A percentile compares a stretch with the other conserved stretches of the same genome.
Evolutionary conservation across 805 yeast genomes (phyloP).

Genomic region (Ogataea populi-albae): DNA sequence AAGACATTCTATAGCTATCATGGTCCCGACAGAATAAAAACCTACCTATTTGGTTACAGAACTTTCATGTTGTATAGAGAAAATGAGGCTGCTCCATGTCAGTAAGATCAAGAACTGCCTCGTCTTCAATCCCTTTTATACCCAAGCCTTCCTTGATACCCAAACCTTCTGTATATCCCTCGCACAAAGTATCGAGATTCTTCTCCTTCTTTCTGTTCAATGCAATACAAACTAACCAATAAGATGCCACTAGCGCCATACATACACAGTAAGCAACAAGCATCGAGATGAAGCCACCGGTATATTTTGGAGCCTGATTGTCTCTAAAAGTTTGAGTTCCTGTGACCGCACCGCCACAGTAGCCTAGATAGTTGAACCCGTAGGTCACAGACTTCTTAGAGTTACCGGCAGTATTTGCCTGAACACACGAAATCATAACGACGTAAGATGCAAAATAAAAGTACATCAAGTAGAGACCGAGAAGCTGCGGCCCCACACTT

Average conservation of each 20-base stretch:
- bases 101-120: slow-evolving; percentile 9
- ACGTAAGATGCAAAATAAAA: slow-evolving; percentile 22
- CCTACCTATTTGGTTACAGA: too few relatives aligned
- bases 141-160: neutral
- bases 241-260: slow-evolving; percentile 6
- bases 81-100: slow-evolving; percentile 10
- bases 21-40: too few relatives aligned
- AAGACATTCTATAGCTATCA: too few relatives aligned
- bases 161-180: neutral
- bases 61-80: slow-evolving; percentile 8
- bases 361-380: slow-evolving; percentile 35
- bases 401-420: slow-evolving; percentile 43
- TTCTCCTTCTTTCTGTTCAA: slow-evolving; percentile 7
- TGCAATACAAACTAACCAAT: slow-evolving; percentile 6
- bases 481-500: slow-evolving; percentile 10
- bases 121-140: slow-evolving; percentile 5
- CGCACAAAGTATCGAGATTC: neutral
- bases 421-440: slow-evolving; percentile 30
- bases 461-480: slow-evolving; percentile 25
- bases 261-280: slow-evolving; percentile 10
- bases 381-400: slow-evolving; percentile 47
- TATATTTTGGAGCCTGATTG: slow-evolving; percentile 44
- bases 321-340: slow-evolving; percentile 53
- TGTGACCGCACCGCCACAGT: slow-evolving; percentile 46
- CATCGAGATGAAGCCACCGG: slow-evolving; percentile 26